phyloP scores from a whole-genome alignment of 2,329 filamentous ascomycete species.

The Beauveria sp. region DNA sequence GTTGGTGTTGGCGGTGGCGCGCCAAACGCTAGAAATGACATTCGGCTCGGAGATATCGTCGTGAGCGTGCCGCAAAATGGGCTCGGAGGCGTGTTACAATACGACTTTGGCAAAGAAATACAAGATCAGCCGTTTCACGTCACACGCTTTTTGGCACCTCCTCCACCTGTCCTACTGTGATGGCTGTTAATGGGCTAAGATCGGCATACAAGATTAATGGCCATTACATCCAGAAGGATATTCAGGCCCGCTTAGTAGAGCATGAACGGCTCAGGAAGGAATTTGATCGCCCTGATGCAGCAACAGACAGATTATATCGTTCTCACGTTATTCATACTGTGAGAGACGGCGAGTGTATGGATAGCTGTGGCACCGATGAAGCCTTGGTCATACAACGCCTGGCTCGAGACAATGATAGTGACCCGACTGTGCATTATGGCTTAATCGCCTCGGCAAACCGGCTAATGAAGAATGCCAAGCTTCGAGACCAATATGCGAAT shows the following conservation, averaged over 20 bases:
- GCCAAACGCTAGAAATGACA: constrained; percentile 22
- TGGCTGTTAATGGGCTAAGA: neutral
- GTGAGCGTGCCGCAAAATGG: constrained; percentile 10
- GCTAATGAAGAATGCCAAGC: neutral
- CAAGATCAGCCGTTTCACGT: neutral
- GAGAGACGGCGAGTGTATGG: too few species aligned
- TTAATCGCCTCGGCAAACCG: neutral
- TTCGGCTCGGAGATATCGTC: constrained; percentile 20
- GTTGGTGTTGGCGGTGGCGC: constrained; percentile 28
- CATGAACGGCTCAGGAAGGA: too few species aligned
- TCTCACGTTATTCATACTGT: too few species aligned
- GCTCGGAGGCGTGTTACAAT: neutral
- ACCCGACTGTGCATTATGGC: neutral
- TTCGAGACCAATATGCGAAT: too few species aligned
- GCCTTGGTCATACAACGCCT: neutral
- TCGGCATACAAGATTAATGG: too few species aligned
- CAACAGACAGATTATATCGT: too few species aligned
- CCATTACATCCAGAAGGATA: too few species aligned
- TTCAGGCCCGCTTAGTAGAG: too few species aligned
- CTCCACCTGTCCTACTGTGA: neutral
- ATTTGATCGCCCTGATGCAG: too few species aligned
- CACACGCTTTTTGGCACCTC: too few species aligned
- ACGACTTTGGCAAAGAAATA: neutral
- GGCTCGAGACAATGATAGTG: neutral
- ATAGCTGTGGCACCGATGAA: too few species aligned